A percentile compares a stretch with the other conserved stretches of the same genome.
phyloP scores from a whole-genome alignment of 371 early-diverging fungal species.

The Apophysomyces variabilis region DNA sequence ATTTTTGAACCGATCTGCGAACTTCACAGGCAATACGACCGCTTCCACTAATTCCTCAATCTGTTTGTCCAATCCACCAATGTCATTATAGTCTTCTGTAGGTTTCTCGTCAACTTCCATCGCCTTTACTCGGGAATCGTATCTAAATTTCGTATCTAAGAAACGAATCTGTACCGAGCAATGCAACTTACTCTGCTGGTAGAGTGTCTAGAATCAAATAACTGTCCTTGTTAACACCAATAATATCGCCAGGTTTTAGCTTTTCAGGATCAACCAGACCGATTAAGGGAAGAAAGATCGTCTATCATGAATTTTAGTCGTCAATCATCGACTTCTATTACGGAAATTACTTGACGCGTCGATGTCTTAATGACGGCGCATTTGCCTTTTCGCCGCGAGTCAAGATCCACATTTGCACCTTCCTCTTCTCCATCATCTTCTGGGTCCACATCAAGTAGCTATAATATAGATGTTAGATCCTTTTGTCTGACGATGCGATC shows the following conservation, averaged over 20 bases:
- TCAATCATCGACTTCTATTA: not conserved
- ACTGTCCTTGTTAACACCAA: conserved; percentile 99
- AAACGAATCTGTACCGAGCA: not conserved
- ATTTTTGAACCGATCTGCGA: conserved; percentile 73
- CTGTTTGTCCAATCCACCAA: conserved; percentile 34
- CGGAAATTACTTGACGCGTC: conserved; percentile 81
- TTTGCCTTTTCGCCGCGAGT: conserved; percentile 92
- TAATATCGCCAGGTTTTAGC: conserved; percentile 97
- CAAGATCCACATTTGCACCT: conserved; percentile 94
- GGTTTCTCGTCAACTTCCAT: conserved; percentile 99
- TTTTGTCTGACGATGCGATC: not conserved
- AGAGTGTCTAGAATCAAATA: conserved; percentile 98
- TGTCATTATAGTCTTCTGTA: conserved; percentile 94
- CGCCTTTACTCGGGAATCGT: conserved; percentile 99
- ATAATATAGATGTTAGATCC: not conserved
- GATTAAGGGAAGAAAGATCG: conserved; percentile 97
- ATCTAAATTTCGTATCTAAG: conserved; percentile 50
- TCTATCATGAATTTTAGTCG: conserved; percentile 50
- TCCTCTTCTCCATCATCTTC: conserved; percentile 88
- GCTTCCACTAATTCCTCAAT: conserved; percentile 42
- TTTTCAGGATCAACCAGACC: conserved; percentile 96
- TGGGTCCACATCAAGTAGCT: conserved; percentile 94
- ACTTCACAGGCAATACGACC: conserved; percentile 38
- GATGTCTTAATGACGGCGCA: conserved; percentile 99
- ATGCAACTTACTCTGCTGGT: conserved; percentile 87